Percentiles rank a stretch among this genome's conserved stretches.
Conservation (phyloP, 176 grass and related monocot genomes). For the Dendrocalamus sinicus region DNA sequence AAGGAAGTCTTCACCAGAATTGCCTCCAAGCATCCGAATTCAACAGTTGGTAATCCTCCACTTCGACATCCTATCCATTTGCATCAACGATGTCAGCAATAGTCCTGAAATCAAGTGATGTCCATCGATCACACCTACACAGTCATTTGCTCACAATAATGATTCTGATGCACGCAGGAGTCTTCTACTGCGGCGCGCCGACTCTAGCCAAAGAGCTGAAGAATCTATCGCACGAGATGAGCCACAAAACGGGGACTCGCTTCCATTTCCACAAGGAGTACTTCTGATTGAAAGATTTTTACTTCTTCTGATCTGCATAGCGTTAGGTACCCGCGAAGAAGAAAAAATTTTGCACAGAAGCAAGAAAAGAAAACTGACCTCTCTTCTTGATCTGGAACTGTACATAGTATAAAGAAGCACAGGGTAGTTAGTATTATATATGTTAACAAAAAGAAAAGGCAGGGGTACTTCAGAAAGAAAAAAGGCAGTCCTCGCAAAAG, state of each 20-base stretch:
- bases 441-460: conserved; percentile 32
- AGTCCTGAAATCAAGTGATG: conserved; percentile 8
- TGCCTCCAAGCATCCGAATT: conserved; percentile 81
- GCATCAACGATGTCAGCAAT: conserved; percentile 24
- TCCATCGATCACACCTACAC: neutral
- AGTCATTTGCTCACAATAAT: conserved; percentile 13
- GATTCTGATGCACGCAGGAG: conserved; percentile 53
- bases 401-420: conserved; percentile 85
- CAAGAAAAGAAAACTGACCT: conserved; percentile 58
- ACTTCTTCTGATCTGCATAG: conserved; percentile 41
- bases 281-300: conserved; percentile 53
- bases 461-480: neutral
- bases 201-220: conserved; percentile 84
- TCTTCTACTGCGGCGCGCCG: conserved; percentile 94
- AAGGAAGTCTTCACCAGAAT: conserved; percentile 88
- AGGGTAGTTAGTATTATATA: conserved; percentile 53
- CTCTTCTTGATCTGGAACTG: conserved; percentile 74
- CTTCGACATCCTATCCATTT: neutral
- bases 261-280: conserved; percentile 99
- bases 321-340: conserved; percentile 47
- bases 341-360: conserved; percentile 71
- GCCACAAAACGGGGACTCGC: conserved; percentile 81
- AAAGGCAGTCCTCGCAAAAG: neutral
- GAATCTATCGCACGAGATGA: conserved; percentile 82
- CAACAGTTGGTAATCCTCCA: conserved; percentile 77